Conservation (phyloP, 2,329 filamentous ascomycete species). For the Trichoderma sp. region DNA sequence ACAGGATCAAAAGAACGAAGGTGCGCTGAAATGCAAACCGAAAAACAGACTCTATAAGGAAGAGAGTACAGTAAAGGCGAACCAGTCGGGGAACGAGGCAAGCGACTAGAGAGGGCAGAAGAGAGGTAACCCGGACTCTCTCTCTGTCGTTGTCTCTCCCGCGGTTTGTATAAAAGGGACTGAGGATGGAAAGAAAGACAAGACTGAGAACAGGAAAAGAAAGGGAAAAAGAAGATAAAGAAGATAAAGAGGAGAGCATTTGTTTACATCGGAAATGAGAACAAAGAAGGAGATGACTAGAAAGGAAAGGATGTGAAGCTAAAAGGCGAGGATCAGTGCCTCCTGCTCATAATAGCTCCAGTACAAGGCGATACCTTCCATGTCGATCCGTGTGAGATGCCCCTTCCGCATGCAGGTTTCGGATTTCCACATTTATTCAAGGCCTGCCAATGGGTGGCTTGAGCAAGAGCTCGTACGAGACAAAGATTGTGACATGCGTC, state of each 20-base stretch:
- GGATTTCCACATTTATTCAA: not conserved
- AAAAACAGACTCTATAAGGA: not conserved
- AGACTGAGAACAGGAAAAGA: not conserved
- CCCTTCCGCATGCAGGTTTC: slow-evolving; percentile 3
- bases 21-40: slow-evolving; percentile 10
- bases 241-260: slow-evolving; percentile 3
- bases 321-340: not conserved
- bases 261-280: slow-evolving; percentile 17
- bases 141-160: not conserved
- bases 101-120: not conserved
- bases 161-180: not conserved
- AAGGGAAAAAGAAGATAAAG: slow-evolving; percentile 5
- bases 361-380: not conserved
- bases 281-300: slow-evolving; percentile 6
- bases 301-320: slow-evolving; percentile 11
- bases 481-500: not conserved
- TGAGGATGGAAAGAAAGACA: slow-evolving; percentile 12
- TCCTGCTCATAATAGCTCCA: not conserved
- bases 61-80: not conserved
- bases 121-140: not conserved
- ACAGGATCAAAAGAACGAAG: not conserved
- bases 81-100: not conserved
- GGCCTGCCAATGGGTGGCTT: not conserved
- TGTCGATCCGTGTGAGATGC: not conserved
- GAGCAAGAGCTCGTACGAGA: not conserved